A percentile compares a stretch with the other conserved stretches of the same genome.
These are phyloP conservation scores for Puccinia horiana DNA, from an alignment of 1,284 basidiomycete genomes.

Conservation along the genomic window DNA sequence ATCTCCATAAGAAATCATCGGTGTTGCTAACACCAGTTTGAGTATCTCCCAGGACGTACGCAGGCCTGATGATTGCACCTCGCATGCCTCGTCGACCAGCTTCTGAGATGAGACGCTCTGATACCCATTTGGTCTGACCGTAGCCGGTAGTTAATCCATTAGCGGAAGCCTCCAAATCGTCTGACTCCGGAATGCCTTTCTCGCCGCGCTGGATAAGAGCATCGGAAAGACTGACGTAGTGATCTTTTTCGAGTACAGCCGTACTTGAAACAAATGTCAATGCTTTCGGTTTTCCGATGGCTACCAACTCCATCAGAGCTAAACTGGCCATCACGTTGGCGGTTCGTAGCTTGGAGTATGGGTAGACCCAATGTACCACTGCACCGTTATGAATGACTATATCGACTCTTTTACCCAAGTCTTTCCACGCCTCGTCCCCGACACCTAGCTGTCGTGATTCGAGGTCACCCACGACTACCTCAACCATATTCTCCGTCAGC, in stretches of 20 bases:
- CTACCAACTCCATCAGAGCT: constrained; percentile 73
- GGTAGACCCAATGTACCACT: constrained; percentile 98
- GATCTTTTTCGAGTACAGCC: constrained; percentile 83
- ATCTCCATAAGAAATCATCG: constrained; percentile 97
- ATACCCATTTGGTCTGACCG: constrained; percentile 98
- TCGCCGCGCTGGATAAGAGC: constrained; percentile 63
- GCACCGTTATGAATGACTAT: constrained; percentile 93
- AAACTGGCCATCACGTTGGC: constrained; percentile 90
- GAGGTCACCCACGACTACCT: constrained; percentile 87
- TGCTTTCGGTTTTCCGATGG: constrained; percentile 72
- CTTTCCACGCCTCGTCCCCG: constrained; percentile 68
- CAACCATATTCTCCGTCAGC: constrained; percentile 70
- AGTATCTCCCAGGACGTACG: constrained; percentile 95
- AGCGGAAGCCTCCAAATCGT: constrained; percentile 86
- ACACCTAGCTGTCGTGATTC: constrained; percentile 76
- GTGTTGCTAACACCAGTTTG: constrained; percentile 91
- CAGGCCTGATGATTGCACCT: constrained; percentile 88
- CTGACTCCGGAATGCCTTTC: constrained; percentile 78
- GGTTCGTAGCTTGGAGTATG: constrained; percentile 86
- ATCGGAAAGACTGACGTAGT: constrained; percentile 86
- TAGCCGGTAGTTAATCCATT: constrained; percentile 82
- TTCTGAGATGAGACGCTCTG: constrained; percentile 89
- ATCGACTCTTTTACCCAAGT: constrained; percentile 74
- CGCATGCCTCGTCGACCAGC: constrained; percentile 80
- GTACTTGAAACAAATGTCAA: constrained; percentile 93